Percentiles rank a stretch among this genome's conserved stretches.
Conservation (phyloP, 1,139 yeast genomes). For the Kluyveromyces sp. region DNA sequence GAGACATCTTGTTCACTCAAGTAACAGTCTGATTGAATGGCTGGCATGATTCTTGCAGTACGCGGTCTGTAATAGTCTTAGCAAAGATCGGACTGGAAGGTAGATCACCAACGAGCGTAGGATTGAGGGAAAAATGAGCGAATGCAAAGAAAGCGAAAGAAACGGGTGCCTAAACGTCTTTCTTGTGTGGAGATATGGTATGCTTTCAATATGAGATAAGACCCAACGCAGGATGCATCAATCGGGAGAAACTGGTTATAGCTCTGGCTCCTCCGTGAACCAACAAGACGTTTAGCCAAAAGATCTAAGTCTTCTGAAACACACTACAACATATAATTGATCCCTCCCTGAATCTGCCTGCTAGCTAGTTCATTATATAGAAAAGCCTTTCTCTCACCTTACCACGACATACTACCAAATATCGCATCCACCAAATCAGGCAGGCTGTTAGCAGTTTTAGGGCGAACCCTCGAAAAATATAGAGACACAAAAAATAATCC, state of each 20-base stretch:
- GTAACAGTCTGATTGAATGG: neutral
- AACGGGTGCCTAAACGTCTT: neutral
- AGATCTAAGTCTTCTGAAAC: too few relatives aligned
- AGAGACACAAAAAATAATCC: neutral
- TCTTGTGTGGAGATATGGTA: neutral
- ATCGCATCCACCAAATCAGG: constrained; percentile 5
- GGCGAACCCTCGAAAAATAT: constrained; percentile 5
- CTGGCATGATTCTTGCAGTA: neutral
- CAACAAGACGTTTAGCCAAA: too few relatives aligned
- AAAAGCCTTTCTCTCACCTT: neutral
- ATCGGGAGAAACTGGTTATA: neutral
- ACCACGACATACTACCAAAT: neutral
- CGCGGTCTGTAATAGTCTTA: too few relatives aligned
- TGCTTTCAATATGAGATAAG: neutral
- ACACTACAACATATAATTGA: neutral
- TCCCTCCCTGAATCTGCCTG: too few relatives aligned
- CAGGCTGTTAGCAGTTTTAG: constrained; percentile 1
- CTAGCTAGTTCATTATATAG: constrained; percentile 6
- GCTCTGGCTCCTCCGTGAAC: too few relatives aligned
- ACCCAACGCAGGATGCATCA: neutral
- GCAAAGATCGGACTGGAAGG: too few relatives aligned
- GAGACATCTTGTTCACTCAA: constrained; percentile 4
- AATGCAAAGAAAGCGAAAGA: neutral
- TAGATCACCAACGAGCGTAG: neutral
- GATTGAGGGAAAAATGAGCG: neutral